A percentile compares a stretch with the other conserved stretches of the same genome.
Conservation (phyloP, 176 grass and related monocot species). For the Zoysia pacifica region DNA sequence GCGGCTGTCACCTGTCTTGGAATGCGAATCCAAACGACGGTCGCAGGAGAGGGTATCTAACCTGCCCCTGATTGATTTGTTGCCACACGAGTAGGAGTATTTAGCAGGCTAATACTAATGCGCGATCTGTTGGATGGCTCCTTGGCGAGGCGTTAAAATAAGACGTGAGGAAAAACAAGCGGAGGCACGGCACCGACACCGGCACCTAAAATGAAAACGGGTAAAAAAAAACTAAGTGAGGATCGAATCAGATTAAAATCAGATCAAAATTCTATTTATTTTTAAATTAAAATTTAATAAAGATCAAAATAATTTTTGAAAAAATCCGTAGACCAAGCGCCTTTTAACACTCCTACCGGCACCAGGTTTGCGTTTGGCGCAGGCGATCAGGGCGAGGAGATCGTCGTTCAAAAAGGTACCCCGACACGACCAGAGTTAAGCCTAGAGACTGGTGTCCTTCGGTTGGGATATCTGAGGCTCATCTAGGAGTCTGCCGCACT, state of each 20-base stretch:
- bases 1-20: no score
- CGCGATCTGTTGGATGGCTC: neutral
- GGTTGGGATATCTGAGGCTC: constrained; percentile 42
- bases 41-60: constrained; percentile 20
- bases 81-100: neutral
- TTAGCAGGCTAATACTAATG: constrained; percentile 12
- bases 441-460: constrained; percentile 81
- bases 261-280: no score
- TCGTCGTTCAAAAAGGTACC: constrained; percentile 74
- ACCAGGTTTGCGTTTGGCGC: constrained; percentile 8
- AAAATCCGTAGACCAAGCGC: no score
- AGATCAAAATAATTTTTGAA: no score
- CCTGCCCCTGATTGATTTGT: neutral
- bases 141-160: constrained; percentile 32
- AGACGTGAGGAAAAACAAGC: constrained; percentile 50
- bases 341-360: no score
- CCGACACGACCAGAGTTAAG: constrained; percentile 76
- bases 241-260: no score
- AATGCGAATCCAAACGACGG: neutral
- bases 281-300: no score
- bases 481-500: neutral
- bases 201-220: no score
- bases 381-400: constrained; percentile 62
- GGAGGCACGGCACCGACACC: constrained; percentile 3
- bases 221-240: no score